Base-by-base conservation (phyloP, 306 rosid genomes). In the Cotoneaster glaucophyllus region DNA sequence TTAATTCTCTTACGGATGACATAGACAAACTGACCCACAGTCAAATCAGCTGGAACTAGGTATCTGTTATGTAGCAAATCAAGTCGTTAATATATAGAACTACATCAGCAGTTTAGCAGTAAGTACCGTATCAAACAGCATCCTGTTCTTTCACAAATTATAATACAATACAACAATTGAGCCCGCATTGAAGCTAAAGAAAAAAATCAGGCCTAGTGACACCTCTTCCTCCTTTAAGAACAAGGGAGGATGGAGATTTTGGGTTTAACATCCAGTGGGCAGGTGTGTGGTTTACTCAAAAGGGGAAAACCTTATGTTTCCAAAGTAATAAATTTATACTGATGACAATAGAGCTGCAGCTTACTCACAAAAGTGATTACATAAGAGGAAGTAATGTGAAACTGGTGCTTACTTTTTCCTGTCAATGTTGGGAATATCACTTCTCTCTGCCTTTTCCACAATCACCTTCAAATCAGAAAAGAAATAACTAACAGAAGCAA, bases 361-460 rank as follows among this genome's bases (percentile, higher is more conserved):
- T 25, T 13, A 34, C 22, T 37, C 18, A 10, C 21, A 59, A 34
- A 41, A 63, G 15, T 34, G 10, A 39, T 25, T 25, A 67, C 50
- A 73, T 66, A 28, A 28, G 18, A n/a, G 44, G 22, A 22, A 4
- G 21, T 32, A 24, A 19, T 13, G 57, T 34, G 48, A 54, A 70
- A 63, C 8, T 41, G 56, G 34, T 28, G 45, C 81, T 72, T 81
- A 84, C 90, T 86, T 86, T 79, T 86, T 86, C 79, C 84, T 81
- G 69, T 86, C 87, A 62, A 86, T 84, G 66, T 76, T 76, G 59
- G 90, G 87, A 84, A 86, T 83, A 52, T 86, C 87, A 29, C 87
- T 83, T 86, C 85, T 83, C 75, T 79, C 81, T 17, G 77, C 79
- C 74, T 76, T 83, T 79, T 83, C 86, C 73, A 79, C 84, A 68